Conservation (phyloP, 306 rosid genomes). For the Erythrophleum fordii region DNA sequence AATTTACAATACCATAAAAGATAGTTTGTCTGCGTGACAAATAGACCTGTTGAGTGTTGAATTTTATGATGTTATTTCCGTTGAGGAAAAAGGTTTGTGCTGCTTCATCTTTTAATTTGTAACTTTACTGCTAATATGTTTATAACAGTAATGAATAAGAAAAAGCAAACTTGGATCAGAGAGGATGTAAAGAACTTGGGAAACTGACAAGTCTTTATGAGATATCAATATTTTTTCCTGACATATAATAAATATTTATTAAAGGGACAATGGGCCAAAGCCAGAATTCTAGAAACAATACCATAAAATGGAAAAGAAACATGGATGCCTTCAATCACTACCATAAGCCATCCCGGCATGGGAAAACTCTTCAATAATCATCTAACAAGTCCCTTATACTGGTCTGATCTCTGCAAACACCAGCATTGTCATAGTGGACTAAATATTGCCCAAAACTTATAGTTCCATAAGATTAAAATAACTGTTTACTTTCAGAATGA, state of each 20-base stretch:
- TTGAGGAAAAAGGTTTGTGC: neutral
- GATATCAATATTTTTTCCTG: neutral
- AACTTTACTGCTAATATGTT: neutral
- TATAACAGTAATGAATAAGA: slow-evolving; percentile 14
- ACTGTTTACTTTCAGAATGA: neutral
- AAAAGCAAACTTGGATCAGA: slow-evolving; percentile 3
- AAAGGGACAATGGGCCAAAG: neutral
- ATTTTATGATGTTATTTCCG: slow-evolving; percentile 10
- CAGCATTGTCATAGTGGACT: neutral
- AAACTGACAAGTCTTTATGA: neutral
- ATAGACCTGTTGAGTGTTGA: neutral
- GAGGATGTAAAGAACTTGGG: neutral
- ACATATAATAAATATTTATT: neutral
- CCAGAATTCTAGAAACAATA: slow-evolving; percentile 8
- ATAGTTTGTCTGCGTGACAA: neutral
- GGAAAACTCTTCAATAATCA: neutral
- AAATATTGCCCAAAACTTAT: neutral
- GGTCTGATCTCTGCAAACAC: slow-evolving; percentile 9
- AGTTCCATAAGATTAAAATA: neutral
- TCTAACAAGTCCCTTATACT: neutral
- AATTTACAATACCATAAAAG: neutral
- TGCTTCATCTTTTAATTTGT: slow-evolving; percentile 20
- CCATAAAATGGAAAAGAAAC: neutral
- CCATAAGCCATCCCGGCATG: neutral
- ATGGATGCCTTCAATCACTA: neutral